Percentiles rank a stretch among this genome's conserved stretches.
Conservation (phyloP, 768 basidiomycete species). For the Pulveroboletus sp. region DNA sequence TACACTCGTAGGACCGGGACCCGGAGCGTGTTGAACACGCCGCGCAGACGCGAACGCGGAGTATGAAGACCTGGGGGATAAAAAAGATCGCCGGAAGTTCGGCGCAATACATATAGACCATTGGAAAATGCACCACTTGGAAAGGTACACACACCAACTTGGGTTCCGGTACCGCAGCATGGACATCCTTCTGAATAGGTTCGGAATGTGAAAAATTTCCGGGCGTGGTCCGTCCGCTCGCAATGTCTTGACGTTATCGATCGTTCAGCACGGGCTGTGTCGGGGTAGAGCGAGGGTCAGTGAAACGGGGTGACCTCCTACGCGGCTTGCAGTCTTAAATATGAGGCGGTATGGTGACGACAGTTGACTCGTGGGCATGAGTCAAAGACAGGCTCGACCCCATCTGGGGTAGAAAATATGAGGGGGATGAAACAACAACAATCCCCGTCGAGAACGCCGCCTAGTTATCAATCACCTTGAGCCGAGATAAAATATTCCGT, state of each 20-base stretch:
- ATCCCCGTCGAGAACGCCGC: slow-evolving; percentile 1
- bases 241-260: slow-evolving; percentile 20
- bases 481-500: slow-evolving; percentile 3
- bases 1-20: slow-evolving; percentile 2
- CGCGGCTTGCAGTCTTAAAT: not conserved
- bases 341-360: not conserved
- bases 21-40: slow-evolving; percentile 7
- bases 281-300: slow-evolving; percentile 8
- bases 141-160: slow-evolving; percentile 4
- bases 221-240: slow-evolving; percentile 3
- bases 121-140: not conserved
- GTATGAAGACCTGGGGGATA: not conserved
- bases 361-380: not conserved
- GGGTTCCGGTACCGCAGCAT: slow-evolving; percentile 7
- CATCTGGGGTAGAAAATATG: not conserved
- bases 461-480: not conserved
- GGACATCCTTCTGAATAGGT: slow-evolving; percentile 11
- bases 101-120: not conserved
- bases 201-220: slow-evolving; percentile 17
- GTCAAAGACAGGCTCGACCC: not conserved
- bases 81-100: not conserved
- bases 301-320: slow-evolving; percentile 11
- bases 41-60: not conserved
- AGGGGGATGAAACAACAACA: not conserved
- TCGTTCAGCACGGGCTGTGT: slow-evolving; percentile 10